Evolutionary conservation across 805 yeast species (phyloP).

Genomic region (Saturnispora galanensis): DNA sequence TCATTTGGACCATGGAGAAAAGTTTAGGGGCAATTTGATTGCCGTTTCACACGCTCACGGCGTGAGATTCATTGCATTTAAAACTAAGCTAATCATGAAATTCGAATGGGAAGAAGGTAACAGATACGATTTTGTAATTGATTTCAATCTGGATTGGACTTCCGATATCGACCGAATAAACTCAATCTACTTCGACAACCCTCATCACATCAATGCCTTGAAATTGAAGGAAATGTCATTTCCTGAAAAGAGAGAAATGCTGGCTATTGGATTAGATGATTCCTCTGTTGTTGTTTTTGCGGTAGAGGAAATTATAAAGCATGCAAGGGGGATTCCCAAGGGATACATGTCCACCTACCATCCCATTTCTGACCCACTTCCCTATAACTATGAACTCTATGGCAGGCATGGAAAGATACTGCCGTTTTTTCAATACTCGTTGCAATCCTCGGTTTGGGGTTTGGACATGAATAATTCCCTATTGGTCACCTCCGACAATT

Average conservation of each 20-base stretch:
- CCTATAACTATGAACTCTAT: not conserved
- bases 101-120: constrained; percentile 12
- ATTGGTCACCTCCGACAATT: constrained; percentile 46
- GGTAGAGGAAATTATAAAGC: constrained; percentile 22
- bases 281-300: constrained; percentile 37
- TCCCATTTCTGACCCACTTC: constrained; percentile 1
- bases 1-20: constrained; percentile 14
- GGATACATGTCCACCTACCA: not conserved
- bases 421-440: constrained; percentile 1
- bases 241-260: constrained; percentile 26
- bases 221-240: not conserved
- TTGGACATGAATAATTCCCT: constrained; percentile 35
- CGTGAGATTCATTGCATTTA: constrained; percentile 8
- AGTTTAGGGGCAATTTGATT: constrained; percentile 14
- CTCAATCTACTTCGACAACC: constrained; percentile 2
- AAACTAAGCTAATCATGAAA: constrained; percentile 6
- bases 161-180: not conserved
- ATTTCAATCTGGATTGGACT: constrained; percentile 16
- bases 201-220: constrained; percentile 6
- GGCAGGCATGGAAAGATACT: not conserved
- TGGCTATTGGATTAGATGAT: constrained; percentile 46
- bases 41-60: constrained; percentile 10
- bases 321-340: constrained; percentile 7
- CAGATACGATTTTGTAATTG: constrained; percentile 14
- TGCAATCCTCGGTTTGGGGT: constrained; percentile 42